Evolutionary conservation across 2,329 filamentous ascomycete species (phyloP).

Genomic region (Fusarium caatingaense): DNA sequence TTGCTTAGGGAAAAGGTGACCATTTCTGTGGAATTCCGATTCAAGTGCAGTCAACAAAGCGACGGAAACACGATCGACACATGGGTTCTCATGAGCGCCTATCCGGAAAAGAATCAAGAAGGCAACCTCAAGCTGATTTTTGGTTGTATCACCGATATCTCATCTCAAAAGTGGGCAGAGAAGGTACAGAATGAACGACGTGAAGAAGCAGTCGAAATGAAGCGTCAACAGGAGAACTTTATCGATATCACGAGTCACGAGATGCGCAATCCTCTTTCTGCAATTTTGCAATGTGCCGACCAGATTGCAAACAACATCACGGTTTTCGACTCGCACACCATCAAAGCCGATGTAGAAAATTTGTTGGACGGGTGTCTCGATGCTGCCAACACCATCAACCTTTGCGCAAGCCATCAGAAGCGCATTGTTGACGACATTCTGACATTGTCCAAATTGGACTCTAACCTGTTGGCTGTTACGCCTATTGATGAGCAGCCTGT

Average conservation of each 20-base stretch:
- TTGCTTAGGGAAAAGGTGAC: slow-evolving; percentile 71
- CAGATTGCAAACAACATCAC: slow-evolving; percentile 70
- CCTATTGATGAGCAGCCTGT: slow-evolving; percentile 77
- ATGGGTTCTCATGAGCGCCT: slow-evolving; percentile 82
- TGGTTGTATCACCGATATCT: slow-evolving; percentile 86
- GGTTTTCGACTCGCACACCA: slow-evolving; percentile 53
- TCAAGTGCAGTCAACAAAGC: slow-evolving; percentile 74
- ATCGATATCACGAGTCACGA: slow-evolving; percentile 81
- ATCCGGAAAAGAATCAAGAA: slow-evolving; percentile 74
- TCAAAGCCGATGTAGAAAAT: slow-evolving; percentile 58
- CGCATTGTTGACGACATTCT: slow-evolving; percentile 76
- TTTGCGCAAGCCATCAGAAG: slow-evolving; percentile 84
- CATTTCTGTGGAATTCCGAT: slow-evolving; percentile 79
- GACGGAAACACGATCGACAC: slow-evolving; percentile 73
- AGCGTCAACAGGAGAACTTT: slow-evolving; percentile 77
- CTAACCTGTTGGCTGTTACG: slow-evolving; percentile 75
- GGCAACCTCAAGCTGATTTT: slow-evolving; percentile 80
- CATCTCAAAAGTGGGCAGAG: slow-evolving; percentile 86
- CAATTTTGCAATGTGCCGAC: slow-evolving; percentile 80
- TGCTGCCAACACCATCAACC: slow-evolving; percentile 82
- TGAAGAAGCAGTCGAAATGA: slow-evolving; percentile 84
- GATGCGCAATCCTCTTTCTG: slow-evolving; percentile 80
- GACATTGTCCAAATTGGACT: slow-evolving; percentile 76
- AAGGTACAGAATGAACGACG: slow-evolving; percentile 81
- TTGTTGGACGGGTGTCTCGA: slow-evolving; percentile 71